Evolutionary conservation across 768 basidiomycete genomes (phyloP), one percentile per base, ranked within the genome.

Genomic region (Podaxis carcinomalis): DNA sequence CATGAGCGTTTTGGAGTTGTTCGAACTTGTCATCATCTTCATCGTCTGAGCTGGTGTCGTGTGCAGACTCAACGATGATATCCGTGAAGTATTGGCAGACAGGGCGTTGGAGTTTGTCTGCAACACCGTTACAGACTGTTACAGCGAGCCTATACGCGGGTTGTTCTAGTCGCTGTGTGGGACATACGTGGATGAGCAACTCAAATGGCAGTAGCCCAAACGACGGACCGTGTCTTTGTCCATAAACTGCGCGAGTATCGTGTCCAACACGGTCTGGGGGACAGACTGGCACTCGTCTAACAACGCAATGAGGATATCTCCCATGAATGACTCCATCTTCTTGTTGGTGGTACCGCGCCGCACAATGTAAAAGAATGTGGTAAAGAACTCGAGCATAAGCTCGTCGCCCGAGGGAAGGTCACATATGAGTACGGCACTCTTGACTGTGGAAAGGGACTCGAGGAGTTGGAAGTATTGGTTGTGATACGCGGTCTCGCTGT

Each of bases 381-480:
- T 85, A 73, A 98, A 98, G 62, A 93, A 84, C 44, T 91, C 87
- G 55, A 76, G 72, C 78, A 95, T 86, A 62, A 97, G 83, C 53
- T 93, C 90, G 62, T 98, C 96, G 10, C 87, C 86, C 37, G 85
- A 85, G 3, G 89, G 92, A 13, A 98, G 83, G 74, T 98, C 96
- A 74, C 93, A 94, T 14, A 97, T 87, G 66, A 98, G 83, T 11
- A 95, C 93, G 32, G 97, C 89, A 66, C 90, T 93, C 82, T 98
- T 98, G 69, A 98, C 95, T 36, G 90, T 91, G 1, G 94, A 92
- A 25, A 99, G 80, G 25, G 89, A 93, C 68, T 98, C 94, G 28
- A 98, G 83, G n/a, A 98, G 83, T 69, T 95, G 93, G 67, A 89
- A 96, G 74, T 97, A 98, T 73, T 98, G 89, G 59, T 88, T 85